These are phyloP conservation scores for Saccharomyces hybrid DNA, from an alignment of 1,139 yeast genomes.

Conservation along the genomic window DNA sequence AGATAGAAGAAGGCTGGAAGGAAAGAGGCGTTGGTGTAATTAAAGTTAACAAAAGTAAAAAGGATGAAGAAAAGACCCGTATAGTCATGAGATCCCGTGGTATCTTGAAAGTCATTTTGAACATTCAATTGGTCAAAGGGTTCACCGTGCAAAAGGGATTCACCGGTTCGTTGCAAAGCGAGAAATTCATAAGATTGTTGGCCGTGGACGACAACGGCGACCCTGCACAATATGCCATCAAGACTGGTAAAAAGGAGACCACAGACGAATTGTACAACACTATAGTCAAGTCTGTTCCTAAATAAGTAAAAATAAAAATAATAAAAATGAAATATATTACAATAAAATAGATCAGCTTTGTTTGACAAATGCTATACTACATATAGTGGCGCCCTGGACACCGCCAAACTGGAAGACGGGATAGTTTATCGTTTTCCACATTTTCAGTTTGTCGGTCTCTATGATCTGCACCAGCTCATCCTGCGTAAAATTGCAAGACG, in stretches of 20 bases:
- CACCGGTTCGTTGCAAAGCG: conserved; percentile 73
- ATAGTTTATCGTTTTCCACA: conserved; percentile 60
- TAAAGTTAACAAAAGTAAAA: conserved; percentile 55
- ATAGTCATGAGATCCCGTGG: conserved; percentile 91
- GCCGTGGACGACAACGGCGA: conserved; percentile 46
- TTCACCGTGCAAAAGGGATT: conserved; percentile 68
- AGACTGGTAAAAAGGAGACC: conserved; percentile 55
- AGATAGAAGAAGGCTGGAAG: conserved; percentile 77
- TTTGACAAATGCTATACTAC: conserved; percentile 70
- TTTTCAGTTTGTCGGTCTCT: conserved; percentile 36
- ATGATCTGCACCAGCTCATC: conserved; percentile 57
- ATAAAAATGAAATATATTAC: neutral
- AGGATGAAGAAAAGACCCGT: conserved; percentile 37
- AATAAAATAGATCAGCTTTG: conserved; percentile 1
- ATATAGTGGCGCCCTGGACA: conserved; percentile 73
- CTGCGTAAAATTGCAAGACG: conserved; percentile 93
- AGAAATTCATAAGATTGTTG: conserved; percentile 69
- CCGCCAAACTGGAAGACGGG: conserved; percentile 89
- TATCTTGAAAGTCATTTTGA: conserved; percentile 71
- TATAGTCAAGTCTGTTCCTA: conserved; percentile 33
- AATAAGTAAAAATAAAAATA: conserved; percentile 5
- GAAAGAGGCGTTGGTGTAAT: conserved; percentile 88
- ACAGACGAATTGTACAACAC: conserved; percentile 52
- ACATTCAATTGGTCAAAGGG: conserved; percentile 53
- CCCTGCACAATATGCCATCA: conserved; percentile 78